phyloP scores from a whole-genome alignment of 2,329 filamentous ascomycete species.

The Cyclaneusma minus region DNA sequence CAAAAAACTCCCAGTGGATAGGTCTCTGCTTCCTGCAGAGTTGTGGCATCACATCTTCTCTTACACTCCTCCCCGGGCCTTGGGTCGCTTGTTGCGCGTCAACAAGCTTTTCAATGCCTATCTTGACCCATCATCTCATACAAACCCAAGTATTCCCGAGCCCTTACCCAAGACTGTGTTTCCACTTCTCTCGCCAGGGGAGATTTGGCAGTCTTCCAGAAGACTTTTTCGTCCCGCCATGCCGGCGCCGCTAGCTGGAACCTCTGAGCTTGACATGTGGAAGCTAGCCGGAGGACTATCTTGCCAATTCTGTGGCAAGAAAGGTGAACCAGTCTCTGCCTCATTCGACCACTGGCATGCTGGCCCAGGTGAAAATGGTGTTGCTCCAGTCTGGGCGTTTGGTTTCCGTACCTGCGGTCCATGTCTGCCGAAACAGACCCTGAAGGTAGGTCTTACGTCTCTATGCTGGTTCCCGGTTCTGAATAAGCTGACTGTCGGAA shows the following conservation, averaged over 20 bases:
- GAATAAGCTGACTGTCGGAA: constrained; percentile 12
- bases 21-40: constrained; percentile 34
- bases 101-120: constrained; percentile 50
- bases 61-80: constrained; percentile 44
- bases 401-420: constrained; percentile 46
- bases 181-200: constrained; percentile 37
- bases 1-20: constrained; percentile 9
- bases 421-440: constrained; percentile 44
- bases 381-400: constrained; percentile 59
- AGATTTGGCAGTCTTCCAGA: constrained; percentile 57
- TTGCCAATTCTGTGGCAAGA: constrained; percentile 54
- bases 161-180: constrained; percentile 19
- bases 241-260: constrained; percentile 49
- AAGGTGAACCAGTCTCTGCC: constrained; percentile 10
- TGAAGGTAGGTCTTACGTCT: constrained; percentile 42
- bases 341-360: constrained; percentile 32
- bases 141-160: constrained; percentile 15
- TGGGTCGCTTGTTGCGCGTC: constrained; percentile 50
- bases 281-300: constrained; percentile 42
- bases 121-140: constrained; percentile 32
- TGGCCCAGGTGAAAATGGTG: constrained; percentile 44
- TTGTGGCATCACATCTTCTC: constrained; percentile 59
- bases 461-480: constrained; percentile 3
- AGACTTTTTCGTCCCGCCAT: constrained; percentile 48
- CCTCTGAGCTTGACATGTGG: constrained; percentile 65